Base-by-base conservation (phyloP, 345 rosid genomes). In the Ricinus communis region DNA sequence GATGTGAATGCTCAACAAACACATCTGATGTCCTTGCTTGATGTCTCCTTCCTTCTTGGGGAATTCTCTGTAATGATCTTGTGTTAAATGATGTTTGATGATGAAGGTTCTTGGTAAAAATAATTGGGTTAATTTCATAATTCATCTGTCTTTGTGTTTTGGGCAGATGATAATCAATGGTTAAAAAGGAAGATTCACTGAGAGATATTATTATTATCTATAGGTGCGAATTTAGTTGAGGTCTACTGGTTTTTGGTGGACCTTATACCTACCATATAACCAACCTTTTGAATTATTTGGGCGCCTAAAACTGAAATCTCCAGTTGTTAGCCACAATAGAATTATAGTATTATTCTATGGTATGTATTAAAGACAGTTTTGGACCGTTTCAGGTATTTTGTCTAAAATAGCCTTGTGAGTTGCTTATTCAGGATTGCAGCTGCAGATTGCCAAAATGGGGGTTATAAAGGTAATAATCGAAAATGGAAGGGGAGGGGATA, bases 1-100 rank as follows among this genome's bases (percentile, higher is more conserved):
- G 71, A 82, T 73, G 82, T 75, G 74, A 72, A 77, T 41, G 60
- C 50, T n/a, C 57, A 72, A 74, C 80, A 6, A 70, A 74, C 74
- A 0, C 4, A 54, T n/a, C 27, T 52, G 12, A 56, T 70, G 69
- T 61, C 77, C 16, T 54, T 69, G 38, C 22, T 33, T 24, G 4
- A 13, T 74, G 79, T 76, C 49, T 53, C 46, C 53, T 66, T 46
- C 6, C 46, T 8, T 10, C 25, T 43, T 27, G 31, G 43, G 41
- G 62, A 33, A 57, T 62, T 36, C 2, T 5, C 21, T 40, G 21
- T 31, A 67, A 67, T 53, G 13, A 66, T 66, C n/a, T 33, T 6
- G 53, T 36, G 1, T 8, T n/a, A n/a, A n/a, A 18, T 4, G 31
- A 36, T 1, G 4, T 19, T 62, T 16, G 15, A 61, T 53, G 15